Evolutionary conservation across 139 green algal species (phyloP), one percentile per base, ranked within the genome.

Genomic region (Zygnema circumcarinatum): DNA sequence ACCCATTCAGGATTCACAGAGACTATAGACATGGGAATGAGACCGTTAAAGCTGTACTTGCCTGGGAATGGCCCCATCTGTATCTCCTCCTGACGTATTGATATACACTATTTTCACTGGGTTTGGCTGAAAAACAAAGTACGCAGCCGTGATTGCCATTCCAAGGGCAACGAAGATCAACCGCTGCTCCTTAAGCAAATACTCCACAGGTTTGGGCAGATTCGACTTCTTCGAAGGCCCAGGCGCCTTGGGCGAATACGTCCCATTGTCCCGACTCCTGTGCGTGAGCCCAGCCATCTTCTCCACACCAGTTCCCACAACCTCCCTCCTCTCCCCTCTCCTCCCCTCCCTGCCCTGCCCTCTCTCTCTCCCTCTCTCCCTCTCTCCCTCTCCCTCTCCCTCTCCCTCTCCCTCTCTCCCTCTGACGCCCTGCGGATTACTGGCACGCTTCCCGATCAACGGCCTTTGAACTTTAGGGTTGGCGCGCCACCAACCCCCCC

Each of bases 121-220:
- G 2, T 74, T 21, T 72, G 75, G 75, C 7, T 68, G 36, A 3
- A 83, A 16, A 25, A 74, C 3, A 52, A 74, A 83, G 7, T 72
- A 83, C 2, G 32, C 29, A 32, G 82, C 22, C 7, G 73, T 2
- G 2, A 87, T 87, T 25, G 33, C 73, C 73, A 88, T 87, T 72
- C 82, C 73, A 38, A 87, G 2, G 7, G 83, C n/a, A 33, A 87
- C 36, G 7, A 86, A 86, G 3, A 7, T 39, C 29, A 86, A 52
- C 42, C 79, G 62, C n/a, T 86, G 79, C 69, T 86, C 79, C 7
- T 68, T 62, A 16, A 86, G 7, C 2, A 86, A 29, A 22, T 86
- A 86, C 31, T 86, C 67, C n/a, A 86, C n/a, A 52, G 52, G 79
- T 41, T 22, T 82, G 16, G 75, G 32, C 3, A 78, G 69, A 78